Conservation (phyloP, 768 basidiomycete species). For the Termitomyces heimii region DNA sequence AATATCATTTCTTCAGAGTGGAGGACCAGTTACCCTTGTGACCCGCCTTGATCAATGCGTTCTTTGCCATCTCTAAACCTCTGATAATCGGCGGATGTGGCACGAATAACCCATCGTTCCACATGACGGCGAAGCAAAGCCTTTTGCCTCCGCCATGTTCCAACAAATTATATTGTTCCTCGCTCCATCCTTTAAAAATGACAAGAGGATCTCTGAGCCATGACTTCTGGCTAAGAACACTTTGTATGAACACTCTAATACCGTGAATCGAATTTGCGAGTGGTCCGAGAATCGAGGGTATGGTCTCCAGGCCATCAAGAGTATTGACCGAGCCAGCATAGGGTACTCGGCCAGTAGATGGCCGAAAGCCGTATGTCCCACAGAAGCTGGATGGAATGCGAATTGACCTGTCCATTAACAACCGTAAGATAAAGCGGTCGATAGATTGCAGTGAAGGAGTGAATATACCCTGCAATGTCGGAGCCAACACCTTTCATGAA, state of each 20-base stretch:
- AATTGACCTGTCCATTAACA: slow-evolving; percentile 45
- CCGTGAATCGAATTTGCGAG: slow-evolving; percentile 51
- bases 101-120: slow-evolving; percentile 54
- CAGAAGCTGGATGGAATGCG: slow-evolving; percentile 66
- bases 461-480: slow-evolving; percentile 67
- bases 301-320: slow-evolving; percentile 64
- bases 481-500: slow-evolving; percentile 46
- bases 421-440: not conserved
- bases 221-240: slow-evolving; percentile 51
- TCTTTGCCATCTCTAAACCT: slow-evolving; percentile 49
- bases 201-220: slow-evolving; percentile 64
- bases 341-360: slow-evolving; percentile 65
- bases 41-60: slow-evolving; percentile 53
- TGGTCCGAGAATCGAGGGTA: slow-evolving; percentile 73
- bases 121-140: slow-evolving; percentile 56
- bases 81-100: slow-evolving; percentile 64
- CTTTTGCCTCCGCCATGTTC: slow-evolving; percentile 51
- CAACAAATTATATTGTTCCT: slow-evolving; percentile 49
- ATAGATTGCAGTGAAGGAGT: not conserved
- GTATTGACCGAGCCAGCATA: slow-evolving; percentile 63
- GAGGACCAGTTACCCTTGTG: slow-evolving; percentile 45
- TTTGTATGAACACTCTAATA: slow-evolving; percentile 62
- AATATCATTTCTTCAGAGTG: not conserved
- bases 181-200: slow-evolving; percentile 54
- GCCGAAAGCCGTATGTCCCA: slow-evolving; percentile 67